Evolutionary conservation across 2,329 filamentous ascomycete genomes (phyloP), one percentile per base, ranked within the genome.

Genomic region (Monilinia vaccinii-corymbosi): DNA sequence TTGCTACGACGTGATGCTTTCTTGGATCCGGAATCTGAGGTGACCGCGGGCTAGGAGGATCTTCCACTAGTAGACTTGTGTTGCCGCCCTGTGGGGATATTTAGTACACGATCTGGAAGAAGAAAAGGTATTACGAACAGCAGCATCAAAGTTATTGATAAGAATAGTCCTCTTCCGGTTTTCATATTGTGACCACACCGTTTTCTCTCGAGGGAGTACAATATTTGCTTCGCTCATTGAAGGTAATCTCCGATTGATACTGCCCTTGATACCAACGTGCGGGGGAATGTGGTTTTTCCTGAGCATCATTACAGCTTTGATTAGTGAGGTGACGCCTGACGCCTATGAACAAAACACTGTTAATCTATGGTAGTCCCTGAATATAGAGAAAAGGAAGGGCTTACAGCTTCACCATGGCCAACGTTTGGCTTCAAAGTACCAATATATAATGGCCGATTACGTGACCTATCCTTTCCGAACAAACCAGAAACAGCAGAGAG

Each of bases 101-200:
- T 40, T n/a, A 40, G 38, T 16, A 40, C 38, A 40, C 7, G 8
- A 40, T 40, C 16, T n/a, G 4, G 4, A n/a, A 40, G 38, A 40
- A 40, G 3, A 40, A 40, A 40, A 5, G 38, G n/a, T 40, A 8
- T 16, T 40, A 40, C 38, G 38, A 40, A 40, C 38, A 40, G 38
- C 14, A 38, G 62, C 64, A 52, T 56, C 74, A 64, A 82, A 83
- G 69, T 78, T 81, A 69, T 84, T 84, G 38, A 66, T 56, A 31
- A 61, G 25, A 49, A 38, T 38, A 23, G 16, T 52, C 21, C 60
- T 31, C 45, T 48, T 66, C 32, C 61, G 71, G 6, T 70, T 31
- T 0, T 73, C 67, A 45, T 79, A 75, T 11, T 60, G 42, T 10
- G n/a, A 32, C 62, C 62, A 69, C 18, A 60, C 28, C 13, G 59